Conservation (phyloP, 352 stramenopile genomes). For the Globisporangium viniferum region DNA sequence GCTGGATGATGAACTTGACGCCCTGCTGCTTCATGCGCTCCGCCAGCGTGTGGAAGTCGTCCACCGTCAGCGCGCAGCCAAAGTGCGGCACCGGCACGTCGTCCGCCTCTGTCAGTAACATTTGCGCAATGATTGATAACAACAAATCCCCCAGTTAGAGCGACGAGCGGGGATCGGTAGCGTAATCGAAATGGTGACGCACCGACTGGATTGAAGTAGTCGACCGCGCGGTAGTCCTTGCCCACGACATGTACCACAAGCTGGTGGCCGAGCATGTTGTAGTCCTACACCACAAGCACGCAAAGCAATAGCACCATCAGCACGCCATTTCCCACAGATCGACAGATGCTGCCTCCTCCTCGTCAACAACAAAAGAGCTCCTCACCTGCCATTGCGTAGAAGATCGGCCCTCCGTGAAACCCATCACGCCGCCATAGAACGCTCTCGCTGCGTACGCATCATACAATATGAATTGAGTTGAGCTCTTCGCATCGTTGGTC, state of each 20-base stretch:
- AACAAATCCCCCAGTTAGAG: not conserved
- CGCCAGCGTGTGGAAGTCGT: conserved; percentile 90
- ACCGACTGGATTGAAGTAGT: conserved; percentile 96
- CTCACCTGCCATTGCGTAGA: conserved; percentile 91
- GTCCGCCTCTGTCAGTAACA: conserved; percentile 81
- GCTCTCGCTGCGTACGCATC: conserved; percentile 59
- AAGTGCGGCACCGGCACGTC: conserved; percentile 97
- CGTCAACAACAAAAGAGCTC: not conserved
- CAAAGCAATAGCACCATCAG: not conserved
- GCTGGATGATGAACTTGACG: conserved; percentile 95
- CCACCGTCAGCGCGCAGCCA: conserved; percentile 90
- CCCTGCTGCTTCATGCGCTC: conserved; percentile 67
- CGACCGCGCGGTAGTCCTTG: conserved; percentile 89
- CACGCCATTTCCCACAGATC: not conserved
- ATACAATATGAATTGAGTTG: not conserved
- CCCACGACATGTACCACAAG: conserved; percentile 90
- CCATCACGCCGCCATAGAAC: conserved; percentile 92
- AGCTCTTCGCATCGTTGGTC: not conserved
- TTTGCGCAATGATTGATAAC: not conserved
- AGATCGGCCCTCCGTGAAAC: conserved; percentile 90
- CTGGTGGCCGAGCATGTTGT: conserved; percentile 88
- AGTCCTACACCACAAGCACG: conserved; percentile 53
- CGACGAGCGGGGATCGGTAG: not conserved
- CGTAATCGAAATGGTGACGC: conserved; percentile 10
- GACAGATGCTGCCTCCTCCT: too few species aligned